Conservation (phyloP, 139 green algal species). For the Volvox africanus region DNA sequence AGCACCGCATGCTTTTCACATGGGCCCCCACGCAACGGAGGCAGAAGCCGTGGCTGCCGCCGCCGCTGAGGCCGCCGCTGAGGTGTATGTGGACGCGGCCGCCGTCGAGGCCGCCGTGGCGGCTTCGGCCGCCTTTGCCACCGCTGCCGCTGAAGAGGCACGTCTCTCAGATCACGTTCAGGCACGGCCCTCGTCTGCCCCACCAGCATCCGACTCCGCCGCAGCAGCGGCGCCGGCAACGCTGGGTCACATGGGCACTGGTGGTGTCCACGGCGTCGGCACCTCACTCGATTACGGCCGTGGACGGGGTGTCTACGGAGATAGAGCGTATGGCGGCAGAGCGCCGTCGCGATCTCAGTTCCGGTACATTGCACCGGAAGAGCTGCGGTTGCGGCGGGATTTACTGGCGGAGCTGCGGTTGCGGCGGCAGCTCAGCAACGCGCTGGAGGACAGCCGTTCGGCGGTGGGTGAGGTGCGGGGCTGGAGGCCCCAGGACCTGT, state of each 20-base stretch:
- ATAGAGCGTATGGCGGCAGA: not conserved
- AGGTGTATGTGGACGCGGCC: not conserved
- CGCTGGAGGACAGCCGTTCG: not conserved
- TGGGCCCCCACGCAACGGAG: not conserved
- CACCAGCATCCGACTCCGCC: not conserved
- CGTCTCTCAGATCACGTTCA: too few species aligned
- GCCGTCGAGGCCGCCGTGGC: not conserved
- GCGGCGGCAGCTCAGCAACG: slow-evolving; percentile 1
- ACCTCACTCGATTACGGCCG: not conserved
- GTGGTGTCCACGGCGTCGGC: not conserved
- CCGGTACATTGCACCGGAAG: slow-evolving; percentile 14
- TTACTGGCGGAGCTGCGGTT: not conserved
- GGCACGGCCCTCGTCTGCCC: not conserved
- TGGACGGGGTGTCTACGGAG: not conserved
- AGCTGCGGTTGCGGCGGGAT: slow-evolving; percentile 18
- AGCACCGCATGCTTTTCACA: too few species aligned
- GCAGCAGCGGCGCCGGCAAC: not conserved
- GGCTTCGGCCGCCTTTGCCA: not conserved
- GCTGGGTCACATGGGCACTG: not conserved
- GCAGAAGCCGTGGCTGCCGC: not conserved
- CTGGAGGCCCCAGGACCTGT: too few species aligned
- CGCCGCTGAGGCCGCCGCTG: not conserved
- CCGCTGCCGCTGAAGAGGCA: not conserved
- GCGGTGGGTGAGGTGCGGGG: too few species aligned
- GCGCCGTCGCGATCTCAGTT: not conserved